Conservation (phyloP, 2,329 filamentous ascomycete species). For the Aureobasidium sp. region DNA sequence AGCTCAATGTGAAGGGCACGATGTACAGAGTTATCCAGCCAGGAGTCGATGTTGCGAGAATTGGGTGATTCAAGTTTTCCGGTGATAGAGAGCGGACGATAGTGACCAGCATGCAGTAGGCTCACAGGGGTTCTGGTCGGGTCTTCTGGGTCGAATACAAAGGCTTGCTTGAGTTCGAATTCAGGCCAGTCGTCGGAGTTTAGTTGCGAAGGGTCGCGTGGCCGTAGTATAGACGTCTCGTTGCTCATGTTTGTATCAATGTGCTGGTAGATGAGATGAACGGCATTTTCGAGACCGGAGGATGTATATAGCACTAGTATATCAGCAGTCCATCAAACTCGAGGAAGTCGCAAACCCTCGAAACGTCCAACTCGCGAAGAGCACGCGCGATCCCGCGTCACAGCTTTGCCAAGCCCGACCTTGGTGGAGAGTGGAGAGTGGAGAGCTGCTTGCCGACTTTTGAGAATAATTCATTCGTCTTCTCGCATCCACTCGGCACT, state of each 20-base stretch:
- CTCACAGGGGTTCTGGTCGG: slow-evolving; percentile 43
- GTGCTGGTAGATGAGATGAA: not conserved
- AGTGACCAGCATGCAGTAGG: slow-evolving; percentile 50
- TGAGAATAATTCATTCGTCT: not conserved
- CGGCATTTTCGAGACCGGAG: not conserved
- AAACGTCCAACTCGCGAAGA: not conserved
- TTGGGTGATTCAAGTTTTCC: slow-evolving; percentile 49
- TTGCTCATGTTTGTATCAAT: slow-evolving; percentile 11
- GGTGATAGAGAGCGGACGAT: slow-evolving; percentile 53
- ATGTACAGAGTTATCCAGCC: slow-evolving; percentile 4
- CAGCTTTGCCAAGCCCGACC: not conserved
- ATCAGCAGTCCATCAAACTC: not conserved
- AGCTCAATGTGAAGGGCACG: slow-evolving; percentile 42
- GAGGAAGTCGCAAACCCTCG: not conserved
- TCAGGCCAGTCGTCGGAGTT: slow-evolving; percentile 47
- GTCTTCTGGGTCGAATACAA: slow-evolving; percentile 46
- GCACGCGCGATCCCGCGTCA: slow-evolving; percentile 18
- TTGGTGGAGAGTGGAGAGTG: not conserved
- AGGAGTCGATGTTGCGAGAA: slow-evolving; percentile 27
- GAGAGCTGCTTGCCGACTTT: not conserved
- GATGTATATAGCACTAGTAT: not conserved
- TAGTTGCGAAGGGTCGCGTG: slow-evolving; percentile 30
- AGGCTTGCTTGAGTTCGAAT: slow-evolving; percentile 53
- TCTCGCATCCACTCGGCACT: not conserved
- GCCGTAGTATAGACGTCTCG: slow-evolving; percentile 31